Evolutionary conservation across 129 eudicot species (phyloP), one percentile per base, ranked within the genome.

Genomic region (Helichrysum umbraculigerum): DNA sequence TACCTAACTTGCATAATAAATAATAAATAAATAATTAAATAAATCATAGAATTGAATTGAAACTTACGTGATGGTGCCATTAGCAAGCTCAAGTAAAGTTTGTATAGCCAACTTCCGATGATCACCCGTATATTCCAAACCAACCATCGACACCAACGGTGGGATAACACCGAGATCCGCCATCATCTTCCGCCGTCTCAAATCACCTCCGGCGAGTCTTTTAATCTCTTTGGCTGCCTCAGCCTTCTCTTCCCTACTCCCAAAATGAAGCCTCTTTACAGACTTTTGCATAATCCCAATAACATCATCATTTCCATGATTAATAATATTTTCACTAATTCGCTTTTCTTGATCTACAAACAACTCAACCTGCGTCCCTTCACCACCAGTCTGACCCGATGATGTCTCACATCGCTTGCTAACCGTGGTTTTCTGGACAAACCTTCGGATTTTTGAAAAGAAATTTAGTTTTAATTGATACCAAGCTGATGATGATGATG

Each of bases 141-240:
- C 96, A 68, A 86, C 82, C 99, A 95, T 95, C 29, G 76, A 87
- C 73, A 95, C 97, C 80, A 95, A 73, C 29, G 99, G 96, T 76
- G 86, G 94, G 56, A 95, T 86, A 76, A 95, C 99, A 3, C 99
- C 97, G 10, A 95, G 96, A 82, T 85, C 94, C 65, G 90, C 99
- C 93, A 95, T 81, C 75, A 76, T 67, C 77, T 78, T 87, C 79
- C 92, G 82, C 78, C 84, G 76, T 78, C 73, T 73, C 74, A 85
- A 71, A 17, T 85, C 90, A 9, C 81, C 86, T 22, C 56, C 75
- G 32, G 96, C 97, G 54, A 95, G 83, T 66, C 78, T 73, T 79
- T 73, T 83, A 1, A 95, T 89, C 78, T 83, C 93, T 44, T 11
- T 33, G 15, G 89, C 92, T 7, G 96, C 97, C 62, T 33, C 72